Conservation (phyloP, 73 alveolate species). For the Breviolum minutum region DNA sequence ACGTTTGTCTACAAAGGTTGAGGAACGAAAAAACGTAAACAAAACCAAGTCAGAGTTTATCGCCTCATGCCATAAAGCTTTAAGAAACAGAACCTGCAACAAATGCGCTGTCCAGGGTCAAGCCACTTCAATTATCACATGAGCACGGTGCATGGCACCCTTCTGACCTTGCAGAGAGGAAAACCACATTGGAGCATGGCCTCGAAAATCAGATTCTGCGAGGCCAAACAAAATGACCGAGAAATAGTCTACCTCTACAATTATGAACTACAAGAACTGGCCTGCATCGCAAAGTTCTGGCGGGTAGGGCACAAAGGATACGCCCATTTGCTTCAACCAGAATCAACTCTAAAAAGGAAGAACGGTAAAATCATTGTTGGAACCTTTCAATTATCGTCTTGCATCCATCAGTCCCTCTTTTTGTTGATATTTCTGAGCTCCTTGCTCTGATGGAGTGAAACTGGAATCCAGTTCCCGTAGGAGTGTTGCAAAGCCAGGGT, state of each 20-base stretch:
- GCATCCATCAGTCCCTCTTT: not conserved
- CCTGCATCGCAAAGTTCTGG: no score
- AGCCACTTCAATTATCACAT: no score
- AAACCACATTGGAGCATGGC: constrained; percentile 70
- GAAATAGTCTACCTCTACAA: no score
- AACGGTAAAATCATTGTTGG: no score
- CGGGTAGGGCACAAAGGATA: not conserved
- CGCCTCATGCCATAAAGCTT: not conserved
- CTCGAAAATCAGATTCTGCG: not conserved
- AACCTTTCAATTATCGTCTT: no score
- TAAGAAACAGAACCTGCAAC: not conserved
- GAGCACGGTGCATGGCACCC: not conserved
- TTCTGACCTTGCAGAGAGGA: constrained; percentile 19
- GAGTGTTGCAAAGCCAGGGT: constrained; percentile 47
- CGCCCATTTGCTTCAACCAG: not conserved
- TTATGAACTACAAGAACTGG: no score
- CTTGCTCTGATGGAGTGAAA: constrained; percentile 19
- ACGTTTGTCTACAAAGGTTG: no score
- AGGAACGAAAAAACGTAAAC: no score
- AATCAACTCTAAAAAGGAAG: no score
- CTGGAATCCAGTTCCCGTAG: constrained; percentile 51
- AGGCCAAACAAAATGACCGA: no score
- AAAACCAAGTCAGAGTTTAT: no score
- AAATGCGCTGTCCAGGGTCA: no score
- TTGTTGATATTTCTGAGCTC: not conserved